Evolutionary conservation across 768 basidiomycete genomes (phyloP), one percentile per base, ranked within the genome.

Genomic region (Hemileccinum rubropunctum): DNA sequence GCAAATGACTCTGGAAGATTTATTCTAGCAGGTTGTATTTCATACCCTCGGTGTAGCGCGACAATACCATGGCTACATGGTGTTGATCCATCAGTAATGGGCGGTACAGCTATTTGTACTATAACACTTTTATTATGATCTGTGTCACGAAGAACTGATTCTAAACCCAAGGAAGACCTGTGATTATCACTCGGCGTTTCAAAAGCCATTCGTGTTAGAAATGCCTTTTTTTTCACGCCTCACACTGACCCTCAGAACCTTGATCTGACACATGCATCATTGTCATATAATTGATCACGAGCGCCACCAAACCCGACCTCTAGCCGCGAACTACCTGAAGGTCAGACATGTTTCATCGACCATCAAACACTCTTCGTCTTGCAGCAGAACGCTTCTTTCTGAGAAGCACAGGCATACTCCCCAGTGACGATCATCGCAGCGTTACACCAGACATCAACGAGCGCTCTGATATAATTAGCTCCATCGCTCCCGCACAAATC

Each of bases 1-100:
- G 73, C 94, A 95, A 78, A 95, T 98, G 94, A 95, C 94, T 23
- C 77, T 95, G 50, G 93, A 95, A 72, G 92, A 95, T 63, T 73
- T 94, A 56, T 97, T 95, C 74, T 95, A 66, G 49, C 30, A 44
- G 1, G 27, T 34, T 48, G 27, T 40, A 48, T 43, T 50, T 41
- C 54, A 66, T 63, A 66, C 55, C 63, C 54, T 46, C 40, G 37
- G 28, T 47, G 44, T 54, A 47, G 32, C 49, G 26, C 47, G 51
- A 47, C 37, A 43, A 60, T 65, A 59, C 50, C 63, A 63, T 36
- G 52, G 48, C 45, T 54, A 38, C 27, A 26, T 33, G n/a, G 50
- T 20, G 47, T 45, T 50, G 44, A 42, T 52, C 47, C 26, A 43
- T 41, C 46, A 37, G 50, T 50, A 50, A 41, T 26, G 36, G 32